These are phyloP conservation scores for Phytophthora sp. DNA, from an alignment of 352 stramenopile species.

Conservation along the genomic window DNA sequence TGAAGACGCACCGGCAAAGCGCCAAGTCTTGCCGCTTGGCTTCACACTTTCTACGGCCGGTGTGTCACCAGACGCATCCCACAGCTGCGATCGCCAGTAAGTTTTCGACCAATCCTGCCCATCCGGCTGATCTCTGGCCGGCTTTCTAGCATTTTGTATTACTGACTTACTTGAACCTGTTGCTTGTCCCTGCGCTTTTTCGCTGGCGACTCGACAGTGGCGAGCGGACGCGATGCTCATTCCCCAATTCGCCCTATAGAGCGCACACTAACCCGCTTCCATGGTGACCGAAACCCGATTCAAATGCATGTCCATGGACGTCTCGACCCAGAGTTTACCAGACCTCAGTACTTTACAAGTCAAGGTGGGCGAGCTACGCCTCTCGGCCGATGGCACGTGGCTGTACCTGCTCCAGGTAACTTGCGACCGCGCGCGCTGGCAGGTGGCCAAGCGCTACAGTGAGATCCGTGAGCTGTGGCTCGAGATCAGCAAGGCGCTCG, in stretches of 20 bases:
- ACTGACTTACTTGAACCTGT: conserved; percentile 31
- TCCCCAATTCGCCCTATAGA: conserved; percentile 19
- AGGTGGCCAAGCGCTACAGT: conserved; percentile 67
- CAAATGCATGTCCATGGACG: conserved; percentile 39
- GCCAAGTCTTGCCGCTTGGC: conserved; percentile 7
- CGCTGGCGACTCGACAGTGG: conserved; percentile 15
- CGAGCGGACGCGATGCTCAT: conserved; percentile 29
- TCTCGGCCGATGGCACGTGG: conserved; percentile 65
- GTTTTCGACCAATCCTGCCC: conserved; percentile 29
- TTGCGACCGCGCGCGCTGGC: conserved; percentile 54
- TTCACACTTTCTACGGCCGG: conserved; percentile 13
- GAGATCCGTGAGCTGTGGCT: conserved; percentile 79
- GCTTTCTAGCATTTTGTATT: conserved; percentile 23
- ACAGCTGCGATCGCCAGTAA: conserved; percentile 13
- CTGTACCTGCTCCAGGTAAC: conserved; percentile 70
- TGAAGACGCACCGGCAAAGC: too few relatives aligned
- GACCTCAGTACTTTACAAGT: conserved; percentile 67
- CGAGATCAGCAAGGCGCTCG: conserved; percentile 45
- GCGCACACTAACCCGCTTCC: neutral
- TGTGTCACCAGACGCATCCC: conserved; percentile 27
- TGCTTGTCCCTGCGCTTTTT: conserved; percentile 8
- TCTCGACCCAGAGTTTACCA: conserved; percentile 8
- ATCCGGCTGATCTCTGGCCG: neutral
- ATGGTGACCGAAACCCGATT: conserved; percentile 29
- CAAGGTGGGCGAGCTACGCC: conserved; percentile 58